phyloP scores from a whole-genome alignment of 192 early-diverging fungal genomes.

The Irineochytrium annulatum region DNA sequence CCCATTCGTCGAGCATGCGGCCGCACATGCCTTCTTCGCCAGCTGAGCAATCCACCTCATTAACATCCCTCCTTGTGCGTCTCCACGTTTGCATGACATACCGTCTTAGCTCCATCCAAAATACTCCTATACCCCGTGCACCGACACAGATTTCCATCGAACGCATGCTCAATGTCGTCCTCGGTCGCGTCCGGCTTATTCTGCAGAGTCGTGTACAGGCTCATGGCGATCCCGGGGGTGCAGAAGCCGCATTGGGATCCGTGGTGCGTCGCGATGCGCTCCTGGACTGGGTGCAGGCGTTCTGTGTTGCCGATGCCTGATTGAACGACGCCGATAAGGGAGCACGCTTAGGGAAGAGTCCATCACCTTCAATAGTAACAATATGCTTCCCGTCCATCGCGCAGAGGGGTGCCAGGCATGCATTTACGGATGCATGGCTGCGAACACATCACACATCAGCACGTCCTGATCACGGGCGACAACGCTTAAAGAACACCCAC shows the following conservation, averaged over 20 bases:
- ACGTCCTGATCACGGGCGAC: background rate
- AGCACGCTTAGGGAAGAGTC: too few relatives aligned
- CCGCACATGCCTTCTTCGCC: background rate
- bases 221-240: slow-evolving; percentile 88
- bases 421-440: slow-evolving; percentile 48
- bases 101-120: slow-evolving; percentile 75
- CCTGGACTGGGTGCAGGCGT: slow-evolving; percentile 68
- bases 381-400: slow-evolving; percentile 77
- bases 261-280: slow-evolving; percentile 67
- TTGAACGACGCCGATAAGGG: too few relatives aligned
- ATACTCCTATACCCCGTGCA: slow-evolving; percentile 90
- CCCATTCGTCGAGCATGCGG: slow-evolving; percentile 4
- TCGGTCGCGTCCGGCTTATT: slow-evolving; percentile 66
- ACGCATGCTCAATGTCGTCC: slow-evolving; percentile 75
- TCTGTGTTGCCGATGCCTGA: slow-evolving; percentile 60
- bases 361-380: slow-evolving; percentile 80
- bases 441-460: background rate
- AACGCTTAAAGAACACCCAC: slow-evolving; percentile 36
- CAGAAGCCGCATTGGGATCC: slow-evolving; percentile 69
- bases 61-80: slow-evolving; percentile 1
- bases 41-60: slow-evolving; percentile 20
- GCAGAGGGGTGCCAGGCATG: slow-evolving; percentile 70
- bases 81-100: slow-evolving; percentile 8
- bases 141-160: slow-evolving; percentile 86
- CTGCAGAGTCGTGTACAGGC: slow-evolving; percentile 70